A percentile compares a stretch with the other conserved stretches of the same genome.
These are phyloP conservation scores for Austroboletus novae-zelandiae DNA, from an alignment of 1,284 basidiomycete species.

Conservation along the genomic window DNA sequence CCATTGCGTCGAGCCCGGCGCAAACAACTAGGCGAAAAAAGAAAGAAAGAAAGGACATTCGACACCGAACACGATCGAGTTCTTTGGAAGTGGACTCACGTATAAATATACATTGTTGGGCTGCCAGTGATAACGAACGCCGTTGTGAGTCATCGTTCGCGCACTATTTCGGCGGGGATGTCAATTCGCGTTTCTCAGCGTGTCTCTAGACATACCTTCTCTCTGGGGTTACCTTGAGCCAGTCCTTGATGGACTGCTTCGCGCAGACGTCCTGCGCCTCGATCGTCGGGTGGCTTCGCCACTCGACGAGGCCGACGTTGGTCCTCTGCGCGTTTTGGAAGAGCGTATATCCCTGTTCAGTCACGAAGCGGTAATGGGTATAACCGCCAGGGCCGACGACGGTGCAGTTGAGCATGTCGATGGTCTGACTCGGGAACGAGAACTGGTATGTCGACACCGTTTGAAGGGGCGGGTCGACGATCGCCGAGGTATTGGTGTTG, in stretches of 20 bases:
- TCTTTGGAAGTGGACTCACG: conserved; percentile 30
- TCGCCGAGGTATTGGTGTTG: neutral
- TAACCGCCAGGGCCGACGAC: conserved; percentile 49
- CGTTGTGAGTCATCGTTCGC: conserved; percentile 42
- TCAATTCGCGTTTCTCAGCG: too few species aligned
- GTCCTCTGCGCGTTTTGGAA: conserved; percentile 49
- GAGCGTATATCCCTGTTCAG: conserved; percentile 53
- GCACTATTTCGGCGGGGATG: conserved; percentile 29
- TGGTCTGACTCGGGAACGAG: conserved; percentile 45
- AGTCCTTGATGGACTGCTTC: conserved; percentile 49
- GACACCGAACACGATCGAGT: conserved; percentile 2
- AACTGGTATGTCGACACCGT: conserved; percentile 48
- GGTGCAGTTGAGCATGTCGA: conserved; percentile 48
- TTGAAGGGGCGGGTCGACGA: conserved; percentile 29
- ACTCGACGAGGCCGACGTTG: conserved; percentile 56
- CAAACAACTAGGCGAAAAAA: conserved; percentile 35
- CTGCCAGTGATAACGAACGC: conserved; percentile 42
- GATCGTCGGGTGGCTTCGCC: conserved; percentile 52
- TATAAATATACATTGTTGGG: conserved; percentile 41
- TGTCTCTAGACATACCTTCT: conserved; percentile 41
- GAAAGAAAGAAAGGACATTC: neutral
- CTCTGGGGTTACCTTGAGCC: conserved; percentile 54
- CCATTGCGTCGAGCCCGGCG: conserved; percentile 36
- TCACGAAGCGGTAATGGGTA: conserved; percentile 42
- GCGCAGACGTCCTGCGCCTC: conserved; percentile 52